A percentile compares a stretch with the other conserved stretches of the same genome.
Conservation (phyloP, 2,329 filamentous ascomycete species). For the Cladosporium sp. region DNA sequence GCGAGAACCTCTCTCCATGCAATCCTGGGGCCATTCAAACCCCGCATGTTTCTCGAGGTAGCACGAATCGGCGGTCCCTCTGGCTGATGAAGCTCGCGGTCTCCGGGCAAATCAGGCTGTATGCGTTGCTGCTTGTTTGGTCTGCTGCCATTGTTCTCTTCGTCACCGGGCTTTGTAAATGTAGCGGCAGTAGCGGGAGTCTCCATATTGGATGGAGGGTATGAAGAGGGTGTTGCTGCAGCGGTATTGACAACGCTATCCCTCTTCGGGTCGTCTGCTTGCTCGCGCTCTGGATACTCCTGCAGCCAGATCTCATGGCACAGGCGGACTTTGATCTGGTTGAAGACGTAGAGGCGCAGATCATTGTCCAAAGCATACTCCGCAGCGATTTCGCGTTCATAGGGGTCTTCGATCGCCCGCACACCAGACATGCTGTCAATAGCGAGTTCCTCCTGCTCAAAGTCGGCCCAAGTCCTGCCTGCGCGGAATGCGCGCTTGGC, state of each 20-base stretch:
- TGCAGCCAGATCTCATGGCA: constrained; percentile 20
- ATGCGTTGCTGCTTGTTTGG: not conserved
- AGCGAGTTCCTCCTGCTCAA: constrained; percentile 20
- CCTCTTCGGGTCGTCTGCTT: not conserved
- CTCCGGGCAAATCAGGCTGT: constrained; percentile 1
- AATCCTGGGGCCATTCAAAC: not conserved
- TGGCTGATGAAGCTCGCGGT: constrained; percentile 5
- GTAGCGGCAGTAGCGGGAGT: not conserved
- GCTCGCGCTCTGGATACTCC: not conserved
- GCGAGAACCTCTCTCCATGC: not conserved
- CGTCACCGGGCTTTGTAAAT: not conserved
- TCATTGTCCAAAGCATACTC: constrained; percentile 16
- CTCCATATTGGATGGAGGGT: not conserved
- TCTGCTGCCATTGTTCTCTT: too few species aligned
- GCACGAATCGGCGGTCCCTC: not conserved
- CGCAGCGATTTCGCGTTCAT: constrained; percentile 6
- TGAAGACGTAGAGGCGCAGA: constrained; percentile 18
- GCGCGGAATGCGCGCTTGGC: constrained; percentile 21
- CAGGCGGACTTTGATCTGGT: constrained; percentile 19
- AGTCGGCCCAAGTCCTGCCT: constrained; percentile 17
- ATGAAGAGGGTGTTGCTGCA: not conserved
- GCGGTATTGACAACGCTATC: not conserved
- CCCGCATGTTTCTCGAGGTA: not conserved
- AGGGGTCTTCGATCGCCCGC: constrained; percentile 9
- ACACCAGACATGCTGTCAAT: constrained; percentile 16